A percentile compares a stretch with the other conserved stretches of the same genome.
Conservation (phyloP, 1,139 yeast species). For the Pneumocystis carinii region DNA sequence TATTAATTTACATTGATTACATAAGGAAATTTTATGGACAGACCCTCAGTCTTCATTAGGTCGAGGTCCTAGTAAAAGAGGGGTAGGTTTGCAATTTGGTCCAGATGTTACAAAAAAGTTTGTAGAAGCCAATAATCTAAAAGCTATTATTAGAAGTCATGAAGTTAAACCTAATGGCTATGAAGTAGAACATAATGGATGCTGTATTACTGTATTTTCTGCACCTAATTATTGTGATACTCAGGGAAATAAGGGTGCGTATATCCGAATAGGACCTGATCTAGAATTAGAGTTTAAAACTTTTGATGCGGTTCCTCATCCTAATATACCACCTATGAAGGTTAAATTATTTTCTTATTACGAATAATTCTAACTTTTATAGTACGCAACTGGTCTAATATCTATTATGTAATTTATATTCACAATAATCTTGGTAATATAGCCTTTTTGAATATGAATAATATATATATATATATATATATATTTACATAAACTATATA, state of each 20-base stretch:
- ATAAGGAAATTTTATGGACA: conserved; percentile 73
- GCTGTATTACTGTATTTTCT: conserved; percentile 78
- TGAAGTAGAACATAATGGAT: conserved; percentile 72
- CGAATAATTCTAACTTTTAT: not conserved
- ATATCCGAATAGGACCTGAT: conserved; percentile 38
- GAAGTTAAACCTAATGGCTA: conserved; percentile 90
- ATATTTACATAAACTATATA: not conserved
- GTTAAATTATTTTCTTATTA: not conserved
- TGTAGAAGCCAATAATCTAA: conserved; percentile 53
- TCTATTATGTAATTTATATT: not conserved
- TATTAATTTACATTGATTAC: not conserved
- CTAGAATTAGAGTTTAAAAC: conserved; percentile 40
- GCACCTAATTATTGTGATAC: conserved; percentile 88
- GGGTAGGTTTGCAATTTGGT: conserved; percentile 91
- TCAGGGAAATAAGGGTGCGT: conserved; percentile 83
- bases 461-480: no score
- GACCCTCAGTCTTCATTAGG: conserved; percentile 79
- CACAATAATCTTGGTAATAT: not conserved
- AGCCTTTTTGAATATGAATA: not conserved
- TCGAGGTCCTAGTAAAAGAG: conserved; percentile 79
- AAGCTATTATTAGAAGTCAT: conserved; percentile 80
- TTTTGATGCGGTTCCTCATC: conserved; percentile 77
- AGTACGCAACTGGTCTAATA: not conserved
- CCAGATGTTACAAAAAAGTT: conserved; percentile 81
- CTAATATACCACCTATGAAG: conserved; percentile 83